phyloP scores from a whole-genome alignment of 768 basidiomycete species.

The Phaeotremella skinneri region DNA sequence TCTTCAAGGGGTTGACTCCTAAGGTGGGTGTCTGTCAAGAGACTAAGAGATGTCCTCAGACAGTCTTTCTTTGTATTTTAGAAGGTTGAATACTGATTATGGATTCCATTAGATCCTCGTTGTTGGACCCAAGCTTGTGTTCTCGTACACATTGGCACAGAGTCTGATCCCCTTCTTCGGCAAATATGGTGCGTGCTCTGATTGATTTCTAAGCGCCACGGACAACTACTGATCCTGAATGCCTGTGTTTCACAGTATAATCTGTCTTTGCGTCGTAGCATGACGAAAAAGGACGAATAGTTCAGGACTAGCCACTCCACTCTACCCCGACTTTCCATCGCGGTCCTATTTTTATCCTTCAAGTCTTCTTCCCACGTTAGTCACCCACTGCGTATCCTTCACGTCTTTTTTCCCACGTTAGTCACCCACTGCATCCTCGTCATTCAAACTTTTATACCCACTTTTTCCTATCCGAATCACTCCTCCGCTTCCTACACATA shows the following conservation, averaged over 20 bases:
- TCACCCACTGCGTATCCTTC: too few species aligned
- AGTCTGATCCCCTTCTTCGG: constrained; percentile 89
- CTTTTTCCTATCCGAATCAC: too few species aligned
- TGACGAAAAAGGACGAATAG: background rate
- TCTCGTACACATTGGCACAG: constrained; percentile 96
- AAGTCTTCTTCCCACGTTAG: too few species aligned
- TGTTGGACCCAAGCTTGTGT: constrained; percentile 95
- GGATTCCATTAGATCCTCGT: constrained; percentile 70
- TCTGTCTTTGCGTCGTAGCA: background rate
- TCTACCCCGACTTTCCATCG: too few species aligned
- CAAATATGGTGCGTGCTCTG: constrained; percentile 60
- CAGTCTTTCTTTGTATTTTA: background rate
- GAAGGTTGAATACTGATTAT: background rate
- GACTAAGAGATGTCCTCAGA: background rate
- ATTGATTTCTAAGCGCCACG: background rate
- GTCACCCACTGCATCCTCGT: too few species aligned
- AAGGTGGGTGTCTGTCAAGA: constrained; percentile 60
- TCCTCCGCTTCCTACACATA: too few species aligned
- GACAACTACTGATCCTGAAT: background rate
- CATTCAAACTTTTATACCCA: too few species aligned
- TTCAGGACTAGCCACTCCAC: too few species aligned
- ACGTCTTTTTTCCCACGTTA: too few species aligned
- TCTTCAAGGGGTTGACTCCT: constrained; percentile 96
- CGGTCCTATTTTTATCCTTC: too few species aligned
- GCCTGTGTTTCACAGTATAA: background rate